Evolutionary conservation across 257 asterid genomes (phyloP).

Genomic region (Mitragyna speciosa): DNA sequence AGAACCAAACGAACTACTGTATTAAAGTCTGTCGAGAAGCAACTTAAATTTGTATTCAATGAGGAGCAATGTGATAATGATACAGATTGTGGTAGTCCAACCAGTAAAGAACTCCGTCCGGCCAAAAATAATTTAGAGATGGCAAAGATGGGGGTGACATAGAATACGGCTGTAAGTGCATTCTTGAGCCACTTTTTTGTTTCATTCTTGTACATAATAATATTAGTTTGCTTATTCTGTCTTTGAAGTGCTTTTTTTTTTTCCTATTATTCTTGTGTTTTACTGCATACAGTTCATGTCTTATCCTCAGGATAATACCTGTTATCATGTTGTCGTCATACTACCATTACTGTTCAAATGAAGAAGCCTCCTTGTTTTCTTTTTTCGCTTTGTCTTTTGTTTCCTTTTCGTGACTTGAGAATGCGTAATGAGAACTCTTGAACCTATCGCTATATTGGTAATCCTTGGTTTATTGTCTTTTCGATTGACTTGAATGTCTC

Average conservation of each 20-base stretch:
- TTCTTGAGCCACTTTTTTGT: conserved; percentile 11
- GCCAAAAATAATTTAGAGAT: conserved; percentile 48
- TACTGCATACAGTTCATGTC: background rate
- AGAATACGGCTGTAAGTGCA: conserved; percentile 23
- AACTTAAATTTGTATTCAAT: conserved; percentile 64
- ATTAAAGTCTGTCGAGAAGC: conserved; percentile 81
- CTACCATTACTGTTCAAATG: background rate
- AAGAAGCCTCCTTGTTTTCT: background rate
- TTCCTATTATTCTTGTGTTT: background rate
- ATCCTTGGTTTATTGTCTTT: background rate
- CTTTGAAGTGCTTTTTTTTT: background rate
- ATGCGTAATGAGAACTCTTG: background rate
- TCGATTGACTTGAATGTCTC: background rate
- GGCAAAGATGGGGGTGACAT: conserved; percentile 53
- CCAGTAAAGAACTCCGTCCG: conserved; percentile 41
- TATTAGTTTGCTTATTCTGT: background rate
- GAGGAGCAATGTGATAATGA: conserved; percentile 36
- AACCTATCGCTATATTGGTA: background rate
- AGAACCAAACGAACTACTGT: conserved; percentile 66
- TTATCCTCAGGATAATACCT: background rate
- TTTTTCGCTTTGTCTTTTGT: background rate
- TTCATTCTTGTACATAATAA: background rate
- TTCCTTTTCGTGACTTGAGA: background rate
- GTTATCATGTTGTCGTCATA: background rate
- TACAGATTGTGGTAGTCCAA: conserved; percentile 39